These are phyloP conservation scores for Russula griseocarnosa DNA, from an alignment of 768 basidiomycete species.

Conservation along the genomic window DNA sequence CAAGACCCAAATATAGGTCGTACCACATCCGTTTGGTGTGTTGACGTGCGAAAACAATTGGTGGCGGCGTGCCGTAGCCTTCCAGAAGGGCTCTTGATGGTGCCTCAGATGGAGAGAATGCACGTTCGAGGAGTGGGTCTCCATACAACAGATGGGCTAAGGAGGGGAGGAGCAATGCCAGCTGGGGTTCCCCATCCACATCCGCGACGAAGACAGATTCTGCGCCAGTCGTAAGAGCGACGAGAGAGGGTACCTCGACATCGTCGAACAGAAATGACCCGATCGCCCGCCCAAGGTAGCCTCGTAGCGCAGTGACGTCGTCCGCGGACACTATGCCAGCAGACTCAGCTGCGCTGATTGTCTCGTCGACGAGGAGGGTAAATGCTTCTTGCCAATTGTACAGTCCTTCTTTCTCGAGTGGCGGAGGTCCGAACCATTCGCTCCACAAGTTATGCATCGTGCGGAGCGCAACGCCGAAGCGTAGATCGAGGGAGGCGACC, in stretches of 20 bases:
- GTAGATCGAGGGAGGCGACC: conserved; percentile 48
- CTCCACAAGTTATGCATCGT: conserved; percentile 69
- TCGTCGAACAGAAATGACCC: conserved; percentile 75
- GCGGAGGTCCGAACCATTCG: conserved; percentile 67
- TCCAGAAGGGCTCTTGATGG: conserved; percentile 46
- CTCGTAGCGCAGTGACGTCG: conserved; percentile 45
- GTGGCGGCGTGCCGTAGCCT: conserved; percentile 52
- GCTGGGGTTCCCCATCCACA: conserved; percentile 36
- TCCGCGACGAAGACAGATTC: conserved; percentile 50
- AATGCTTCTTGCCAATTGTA: conserved; percentile 80
- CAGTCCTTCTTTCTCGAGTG: conserved; percentile 33
- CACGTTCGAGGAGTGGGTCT: conserved; percentile 67
- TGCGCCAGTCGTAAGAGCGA: conserved; percentile 59
- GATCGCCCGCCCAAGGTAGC: conserved; percentile 62
- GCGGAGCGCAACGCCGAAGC: conserved; percentile 56
- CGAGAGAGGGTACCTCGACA: conserved; percentile 62
- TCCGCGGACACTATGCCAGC: conserved; percentile 32
- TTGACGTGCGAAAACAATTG: conserved; percentile 60
- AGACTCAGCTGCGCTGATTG: conserved; percentile 45
- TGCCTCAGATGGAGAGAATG: conserved; percentile 43
- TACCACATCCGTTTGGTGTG: conserved; percentile 78
- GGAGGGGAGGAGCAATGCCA: conserved; percentile 39
- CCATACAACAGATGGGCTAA: conserved; percentile 62
- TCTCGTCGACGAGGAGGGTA: conserved; percentile 51
- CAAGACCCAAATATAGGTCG: conserved; percentile 55